Evolutionary conservation across 2,329 filamentous ascomycete species (phyloP), one percentile per base, ranked within the genome.

Genomic region (Aspergillus aculeatinus): DNA sequence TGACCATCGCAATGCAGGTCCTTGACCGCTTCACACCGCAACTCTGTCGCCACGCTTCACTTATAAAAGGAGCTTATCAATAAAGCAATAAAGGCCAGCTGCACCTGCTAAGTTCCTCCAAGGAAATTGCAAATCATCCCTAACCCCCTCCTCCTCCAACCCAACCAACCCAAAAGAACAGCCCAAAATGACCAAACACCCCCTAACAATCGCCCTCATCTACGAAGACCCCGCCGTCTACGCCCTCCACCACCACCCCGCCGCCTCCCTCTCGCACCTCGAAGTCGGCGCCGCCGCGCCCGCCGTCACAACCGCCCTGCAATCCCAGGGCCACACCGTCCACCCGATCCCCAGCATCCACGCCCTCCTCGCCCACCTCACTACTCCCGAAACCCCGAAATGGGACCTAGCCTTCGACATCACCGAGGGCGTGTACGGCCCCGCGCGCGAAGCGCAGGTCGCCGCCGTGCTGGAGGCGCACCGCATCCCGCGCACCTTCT

Each of bases 371-470:
- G 27, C 60, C 2, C 60, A 58, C n/a, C 60, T 68, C 10, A 60
- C 63, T n/a, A 57, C 54, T 5, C 63, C 60, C 3, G 55, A 65
- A 10, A 51, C 66, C 12, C 58, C 56, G 25, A 25, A 55, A 9
- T 72, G 66, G 68, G 68, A 71, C 55, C 48, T 72, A n/a, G 68
- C 67, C 7, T 68, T 72, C 47, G 70, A 68, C 42, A 63, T 67
- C 48, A 57, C 64, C 0, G 63, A 70, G 48, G 68, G 68, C 0
- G 25, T 71, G 19, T 35, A 67, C 53, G 67, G 66, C 42, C 57
- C 62, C 48, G 64, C 64, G 16, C 63, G 67, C 53, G 65, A 71
- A 51, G 61, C 64, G 2, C 68, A 71, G 48, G 63, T 71, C 7
- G 67, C 67, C 3, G 67, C 63, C 16, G 55, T 72, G 4, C 54